These are phyloP conservation scores for Aspergillus sp. DNA, from an alignment of 2,329 filamentous ascomycete species.

Conservation along the genomic window DNA sequence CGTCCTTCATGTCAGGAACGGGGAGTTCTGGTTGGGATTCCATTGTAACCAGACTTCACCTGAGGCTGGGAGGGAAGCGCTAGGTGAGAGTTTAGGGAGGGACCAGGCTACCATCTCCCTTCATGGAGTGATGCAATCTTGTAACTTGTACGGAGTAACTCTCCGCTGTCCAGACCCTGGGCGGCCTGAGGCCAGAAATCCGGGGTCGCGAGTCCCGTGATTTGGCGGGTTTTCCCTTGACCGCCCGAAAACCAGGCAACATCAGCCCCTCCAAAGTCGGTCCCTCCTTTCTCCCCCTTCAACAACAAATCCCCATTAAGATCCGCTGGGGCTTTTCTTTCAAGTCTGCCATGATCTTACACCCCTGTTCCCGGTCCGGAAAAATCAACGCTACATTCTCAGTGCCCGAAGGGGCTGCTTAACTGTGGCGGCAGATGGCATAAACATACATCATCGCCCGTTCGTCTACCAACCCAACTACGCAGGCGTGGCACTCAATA, in stretches of 20 bases:
- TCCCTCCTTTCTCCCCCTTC: conserved; percentile 4
- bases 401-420: conserved; percentile 1
- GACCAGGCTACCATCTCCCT: too few species aligned
- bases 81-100: too few species aligned
- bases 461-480: not conserved
- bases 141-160: not conserved
- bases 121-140: not conserved
- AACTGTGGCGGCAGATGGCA: conserved; percentile 4
- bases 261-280: conserved; percentile 1
- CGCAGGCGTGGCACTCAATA: not conserved
- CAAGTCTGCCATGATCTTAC: conserved; percentile 2
- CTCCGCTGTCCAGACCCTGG: too few species aligned
- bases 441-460: not conserved
- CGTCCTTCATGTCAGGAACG: not conserved
- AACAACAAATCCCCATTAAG: not conserved
- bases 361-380: not conserved
- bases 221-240: conserved; percentile 7
- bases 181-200: conserved; percentile 14
- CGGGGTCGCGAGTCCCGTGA: conserved; percentile 11
- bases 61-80: not conserved
- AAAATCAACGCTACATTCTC: conserved; percentile 3
- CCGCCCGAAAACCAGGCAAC: conserved; percentile 10
- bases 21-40: not conserved
- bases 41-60: not conserved
- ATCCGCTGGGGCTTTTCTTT: not conserved